Evolutionary conservation across 768 basidiomycete species (phyloP).

Genomic region (Cantharellus anzutake): DNA sequence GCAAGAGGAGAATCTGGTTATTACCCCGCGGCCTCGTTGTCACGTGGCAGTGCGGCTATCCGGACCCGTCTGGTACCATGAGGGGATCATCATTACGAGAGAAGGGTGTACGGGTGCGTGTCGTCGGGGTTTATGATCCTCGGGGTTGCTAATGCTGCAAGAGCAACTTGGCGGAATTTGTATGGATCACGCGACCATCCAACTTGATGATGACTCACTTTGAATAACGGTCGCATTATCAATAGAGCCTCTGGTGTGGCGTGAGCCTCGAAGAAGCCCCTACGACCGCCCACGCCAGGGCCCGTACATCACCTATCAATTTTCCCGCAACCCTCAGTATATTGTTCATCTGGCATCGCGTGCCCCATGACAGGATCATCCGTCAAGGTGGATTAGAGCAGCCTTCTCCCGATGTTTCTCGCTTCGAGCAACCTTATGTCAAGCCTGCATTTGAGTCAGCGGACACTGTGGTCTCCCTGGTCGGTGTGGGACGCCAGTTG

Average conservation of each 20-base stretch:
- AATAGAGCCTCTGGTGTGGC: neutral
- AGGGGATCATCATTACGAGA: too few species aligned
- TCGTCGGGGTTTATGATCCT: too few species aligned
- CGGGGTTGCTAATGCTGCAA: too few species aligned
- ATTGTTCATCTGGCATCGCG: neutral
- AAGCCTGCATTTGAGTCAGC: slow-evolving; percentile 32
- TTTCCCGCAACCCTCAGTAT: neutral
- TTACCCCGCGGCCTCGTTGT: too few species aligned
- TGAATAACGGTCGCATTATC: too few species aligned
- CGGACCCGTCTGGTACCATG: too few species aligned
- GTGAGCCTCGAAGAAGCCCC: neutral
- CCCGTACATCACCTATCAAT: neutral
- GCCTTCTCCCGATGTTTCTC: neutral
- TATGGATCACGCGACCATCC: neutral
- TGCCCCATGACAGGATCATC: neutral
- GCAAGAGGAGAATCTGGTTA: too few species aligned
- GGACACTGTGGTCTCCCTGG: slow-evolving; percentile 41
- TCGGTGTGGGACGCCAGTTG: slow-evolving; percentile 47
- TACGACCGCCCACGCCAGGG: neutral
- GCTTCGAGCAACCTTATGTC: neutral
- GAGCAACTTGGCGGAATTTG: neutral
- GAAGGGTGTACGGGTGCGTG: too few species aligned
- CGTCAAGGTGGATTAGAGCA: neutral
- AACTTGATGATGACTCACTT: neutral
- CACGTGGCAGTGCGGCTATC: too few species aligned